Evolutionary conservation across 2,329 filamentous ascomycete species (phyloP).

Genomic region (Arthrobotrys pseudoclavata): DNA sequence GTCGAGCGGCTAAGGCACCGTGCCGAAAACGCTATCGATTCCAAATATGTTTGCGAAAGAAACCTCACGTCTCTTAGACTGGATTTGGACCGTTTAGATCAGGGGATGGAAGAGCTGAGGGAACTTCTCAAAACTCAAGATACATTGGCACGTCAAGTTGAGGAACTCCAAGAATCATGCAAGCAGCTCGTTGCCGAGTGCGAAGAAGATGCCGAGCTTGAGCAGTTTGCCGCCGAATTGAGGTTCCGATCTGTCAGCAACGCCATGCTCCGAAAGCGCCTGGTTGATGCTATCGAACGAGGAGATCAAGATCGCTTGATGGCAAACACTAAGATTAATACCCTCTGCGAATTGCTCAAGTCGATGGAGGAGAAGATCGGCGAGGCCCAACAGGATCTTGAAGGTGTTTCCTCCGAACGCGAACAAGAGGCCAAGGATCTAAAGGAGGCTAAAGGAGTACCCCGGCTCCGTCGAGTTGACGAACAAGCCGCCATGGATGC

Average conservation of each 20-base stretch:
- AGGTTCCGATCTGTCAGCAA: slow-evolving; percentile 69
- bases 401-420: slow-evolving; percentile 84
- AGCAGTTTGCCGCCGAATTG: slow-evolving; percentile 76
- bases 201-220: slow-evolving; percentile 66
- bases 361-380: slow-evolving; percentile 86
- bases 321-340: slow-evolving; percentile 84
- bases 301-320: slow-evolving; percentile 86
- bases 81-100: slow-evolving; percentile 94
- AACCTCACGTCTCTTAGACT: slow-evolving; percentile 90
- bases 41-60: slow-evolving; percentile 97
- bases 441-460: slow-evolving; percentile 78
- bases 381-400: slow-evolving; percentile 84
- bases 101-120: slow-evolving; percentile 88
- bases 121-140: slow-evolving; percentile 85
- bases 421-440: slow-evolving; percentile 85
- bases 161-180: slow-evolving; percentile 72
- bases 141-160: slow-evolving; percentile 62
- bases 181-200: slow-evolving; percentile 72
- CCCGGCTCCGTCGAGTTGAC: slow-evolving; percentile 79
- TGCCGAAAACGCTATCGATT: slow-evolving; percentile 92
- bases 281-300: slow-evolving; percentile 82
- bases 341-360: slow-evolving; percentile 84
- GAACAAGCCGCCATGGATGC: slow-evolving; percentile 38
- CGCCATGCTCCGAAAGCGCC: slow-evolving; percentile 78
- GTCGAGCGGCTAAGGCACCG: slow-evolving; percentile 85